Evolutionary conservation across 2,329 filamentous ascomycete genomes (phyloP).

Genomic region (Ophiocordyceps unilateralis): DNA sequence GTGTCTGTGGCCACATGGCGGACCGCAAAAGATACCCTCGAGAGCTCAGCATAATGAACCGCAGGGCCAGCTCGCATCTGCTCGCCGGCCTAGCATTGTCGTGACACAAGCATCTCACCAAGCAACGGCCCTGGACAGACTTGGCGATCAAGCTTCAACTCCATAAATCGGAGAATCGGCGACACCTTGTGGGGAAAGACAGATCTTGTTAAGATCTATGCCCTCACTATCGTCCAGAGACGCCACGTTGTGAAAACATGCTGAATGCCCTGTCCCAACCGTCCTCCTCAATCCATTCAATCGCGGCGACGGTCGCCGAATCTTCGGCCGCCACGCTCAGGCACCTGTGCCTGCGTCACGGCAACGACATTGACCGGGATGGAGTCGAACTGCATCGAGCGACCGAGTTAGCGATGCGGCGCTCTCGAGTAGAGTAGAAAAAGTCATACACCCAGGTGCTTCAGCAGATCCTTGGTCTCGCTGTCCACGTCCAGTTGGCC

Average conservation of each 20-base stretch:
- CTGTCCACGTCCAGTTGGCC: constrained; percentile 88
- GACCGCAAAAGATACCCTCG: background rate
- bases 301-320: constrained; percentile 46
- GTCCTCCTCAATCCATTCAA: constrained; percentile 9
- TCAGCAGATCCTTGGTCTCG: constrained; percentile 98
- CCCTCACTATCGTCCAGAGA: constrained; percentile 39
- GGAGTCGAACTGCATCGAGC: constrained; percentile 61
- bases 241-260: constrained; percentile 30
- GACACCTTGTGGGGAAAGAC: constrained; percentile 63
- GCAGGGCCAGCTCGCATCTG: background rate
- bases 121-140: background rate
- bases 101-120: background rate
- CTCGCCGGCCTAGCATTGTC: no score
- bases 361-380: constrained; percentile 92
- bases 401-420: constrained; percentile 10
- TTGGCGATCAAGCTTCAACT: constrained; percentile 91
- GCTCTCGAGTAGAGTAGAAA: background rate
- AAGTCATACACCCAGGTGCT: constrained; percentile 87
- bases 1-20: background rate
- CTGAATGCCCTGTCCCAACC: constrained; percentile 26
- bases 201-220: constrained; percentile 43
- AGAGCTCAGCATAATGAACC: background rate
- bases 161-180: constrained; percentile 52
- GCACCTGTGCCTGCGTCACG: constrained; percentile 73
- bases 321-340: constrained; percentile 62